Base-by-base conservation (phyloP, 441 rosid genomes). In the Populus hybrid region DNA sequence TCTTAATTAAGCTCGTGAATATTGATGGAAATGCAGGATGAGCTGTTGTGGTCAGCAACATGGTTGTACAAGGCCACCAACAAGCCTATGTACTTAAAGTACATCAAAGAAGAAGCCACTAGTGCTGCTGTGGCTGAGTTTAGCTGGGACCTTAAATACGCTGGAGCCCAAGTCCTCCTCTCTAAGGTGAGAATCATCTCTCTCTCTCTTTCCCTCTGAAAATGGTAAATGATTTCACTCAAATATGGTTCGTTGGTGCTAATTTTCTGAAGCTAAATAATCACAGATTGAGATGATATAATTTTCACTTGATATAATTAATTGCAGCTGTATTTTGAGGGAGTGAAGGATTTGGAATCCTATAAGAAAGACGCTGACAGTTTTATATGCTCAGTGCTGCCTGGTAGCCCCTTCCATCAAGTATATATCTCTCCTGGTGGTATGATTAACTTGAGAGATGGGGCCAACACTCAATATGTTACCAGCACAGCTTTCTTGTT, bases 61-160 rank as follows among this genome's bases (percentile, higher is more conserved):
- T 94, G 99, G 97, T 80, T 94, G 14, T 90, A 89, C 85, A 82
- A 75, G 64, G 99, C 97, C 40, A 90, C 94, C 8, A 82, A 40
- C 71, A 78, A 78, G 6, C 35, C 77, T 0, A 2, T 20, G 10
- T 92, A 90, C 80, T 36, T 94, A 36, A 65, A 84, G 42, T 90
- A 72, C 84, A 23, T 94, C n/a, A 81, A 77, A 59, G 91, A 87
- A 18, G 98, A 93, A 68, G 82, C 90, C 34, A 84, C 89, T 34
- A 87, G 88, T 76, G 93, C 87, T 7, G 67, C 74, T 28, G 97
- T 95, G 2, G 77, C 89, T 1, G 99, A 95, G 85, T 95, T 92
- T 74, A 92, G 95, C 75, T 95, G 99, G 99, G 98, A 95, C 78
- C 95, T 92, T 75, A 95, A 95, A 76, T 95, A 86, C 74, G 95